phyloP scores from a whole-genome alignment of 2,329 filamentous ascomycete species.

The Chrysoporthe deuterocubensis region DNA sequence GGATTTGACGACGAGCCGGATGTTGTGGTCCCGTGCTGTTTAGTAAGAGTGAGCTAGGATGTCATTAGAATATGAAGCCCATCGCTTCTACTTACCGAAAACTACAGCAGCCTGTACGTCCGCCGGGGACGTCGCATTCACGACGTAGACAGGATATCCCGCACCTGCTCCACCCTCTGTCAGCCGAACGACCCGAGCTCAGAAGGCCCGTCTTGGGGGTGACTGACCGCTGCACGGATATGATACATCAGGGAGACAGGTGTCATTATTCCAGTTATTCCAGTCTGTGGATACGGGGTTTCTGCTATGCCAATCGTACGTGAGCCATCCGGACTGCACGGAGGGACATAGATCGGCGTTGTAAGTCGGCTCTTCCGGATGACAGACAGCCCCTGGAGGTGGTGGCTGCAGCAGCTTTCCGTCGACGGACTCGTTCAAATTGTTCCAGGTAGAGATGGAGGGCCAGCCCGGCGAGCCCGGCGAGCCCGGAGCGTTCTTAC shows the following conservation, averaged over 20 bases:
- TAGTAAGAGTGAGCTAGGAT: too few species aligned
- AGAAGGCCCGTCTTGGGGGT: neutral
- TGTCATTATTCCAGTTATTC: neutral
- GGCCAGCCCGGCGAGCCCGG: too few species aligned
- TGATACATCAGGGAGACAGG: neutral
- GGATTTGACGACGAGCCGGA: too few species aligned
- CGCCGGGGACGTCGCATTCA: too few species aligned
- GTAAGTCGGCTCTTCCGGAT: neutral
- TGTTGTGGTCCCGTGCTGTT: too few species aligned
- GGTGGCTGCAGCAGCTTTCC: neutral
- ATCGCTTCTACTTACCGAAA: too few species aligned
- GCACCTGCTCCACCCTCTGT: too few species aligned
- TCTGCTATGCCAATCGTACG: neutral
- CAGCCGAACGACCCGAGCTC: neutral
- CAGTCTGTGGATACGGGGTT: neutral
- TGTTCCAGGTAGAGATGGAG: neutral
- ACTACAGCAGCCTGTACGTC: too few species aligned
- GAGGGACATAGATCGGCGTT: neutral
- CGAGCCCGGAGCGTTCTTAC: neutral
- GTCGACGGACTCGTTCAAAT: neutral
- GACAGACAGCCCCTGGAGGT: neutral
- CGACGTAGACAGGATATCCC: too few species aligned
- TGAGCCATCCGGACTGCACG: neutral
- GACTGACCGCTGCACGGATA: neutral
- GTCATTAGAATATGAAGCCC: neutral